Evolutionary conservation across 192 early-diverging fungal genomes (phyloP).

Genomic region (Backusella tuberculispora): DNA sequence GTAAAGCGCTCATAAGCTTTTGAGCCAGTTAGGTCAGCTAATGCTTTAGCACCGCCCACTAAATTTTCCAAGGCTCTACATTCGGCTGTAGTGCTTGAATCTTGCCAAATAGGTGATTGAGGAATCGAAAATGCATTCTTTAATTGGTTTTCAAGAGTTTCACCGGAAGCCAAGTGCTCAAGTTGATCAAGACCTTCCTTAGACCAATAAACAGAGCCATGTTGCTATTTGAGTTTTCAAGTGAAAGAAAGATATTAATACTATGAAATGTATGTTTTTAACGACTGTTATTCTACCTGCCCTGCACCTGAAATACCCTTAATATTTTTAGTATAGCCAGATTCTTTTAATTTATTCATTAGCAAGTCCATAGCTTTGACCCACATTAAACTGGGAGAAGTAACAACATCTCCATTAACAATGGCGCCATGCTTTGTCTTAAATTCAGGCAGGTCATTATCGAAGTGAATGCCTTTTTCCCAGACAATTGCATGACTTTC

Average conservation of each 20-base stretch:
- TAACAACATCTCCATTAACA: constrained; percentile 52
- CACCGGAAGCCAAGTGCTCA: constrained; percentile 36
- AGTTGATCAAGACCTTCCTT: constrained; percentile 49
- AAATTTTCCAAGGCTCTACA: constrained; percentile 64
- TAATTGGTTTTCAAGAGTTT: constrained; percentile 56
- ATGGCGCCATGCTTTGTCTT: constrained; percentile 51
- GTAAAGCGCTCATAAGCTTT: constrained; percentile 83
- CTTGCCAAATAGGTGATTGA: constrained; percentile 84
- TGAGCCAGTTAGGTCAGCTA: constrained; percentile 77
- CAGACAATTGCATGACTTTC: constrained; percentile 30
- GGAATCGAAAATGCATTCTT: constrained; percentile 54
- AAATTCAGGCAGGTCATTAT: constrained; percentile 65
- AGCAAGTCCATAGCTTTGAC: constrained; percentile 71
- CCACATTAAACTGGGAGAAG: constrained; percentile 80
- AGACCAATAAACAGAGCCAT: constrained; percentile 84
- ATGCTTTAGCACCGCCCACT: constrained; percentile 61
- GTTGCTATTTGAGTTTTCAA: constrained; percentile 60
- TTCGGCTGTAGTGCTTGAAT: constrained; percentile 69
- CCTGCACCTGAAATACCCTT: constrained; percentile 70
- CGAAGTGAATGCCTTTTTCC: constrained; percentile 65
- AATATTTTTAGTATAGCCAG: constrained; percentile 35
- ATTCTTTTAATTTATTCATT: constrained; percentile 48
- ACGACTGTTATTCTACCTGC: constrained; percentile 45
- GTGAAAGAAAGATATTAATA: not conserved
- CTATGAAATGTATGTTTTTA: not conserved